Evolutionary conservation across 2,329 filamentous ascomycete genomes (phyloP).

Genomic region (Davidsoniella virescens): DNA sequence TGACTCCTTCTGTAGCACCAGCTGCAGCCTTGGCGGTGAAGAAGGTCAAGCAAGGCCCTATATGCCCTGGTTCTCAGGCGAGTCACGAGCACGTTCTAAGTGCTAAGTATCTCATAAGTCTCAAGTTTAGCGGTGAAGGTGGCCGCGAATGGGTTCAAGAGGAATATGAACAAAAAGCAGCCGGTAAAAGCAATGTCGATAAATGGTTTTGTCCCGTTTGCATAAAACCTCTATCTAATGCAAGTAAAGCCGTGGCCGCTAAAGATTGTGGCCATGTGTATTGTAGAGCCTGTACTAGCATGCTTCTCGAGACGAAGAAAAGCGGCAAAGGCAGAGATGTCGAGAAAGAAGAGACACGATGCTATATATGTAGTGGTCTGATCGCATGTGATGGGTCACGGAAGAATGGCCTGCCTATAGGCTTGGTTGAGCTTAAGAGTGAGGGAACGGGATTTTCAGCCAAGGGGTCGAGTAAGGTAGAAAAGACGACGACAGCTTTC

Average conservation of each 20-base stretch:
- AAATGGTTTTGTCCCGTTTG: constrained; percentile 61
- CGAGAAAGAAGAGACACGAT: constrained; percentile 35
- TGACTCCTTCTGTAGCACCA: constrained; percentile 43
- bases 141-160: constrained; percentile 18
- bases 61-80: constrained; percentile 51
- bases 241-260: constrained; percentile 64
- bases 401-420: constrained; percentile 35
- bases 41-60: constrained; percentile 48
- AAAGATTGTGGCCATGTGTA: constrained; percentile 86
- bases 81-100: constrained; percentile 57
- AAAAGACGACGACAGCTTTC: constrained; percentile 68
- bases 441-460: constrained; percentile 90
- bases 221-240: constrained; percentile 66
- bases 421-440: constrained; percentile 62
- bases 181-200: background rate
- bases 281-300: constrained; percentile 51
- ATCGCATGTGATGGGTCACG: constrained; percentile 31
- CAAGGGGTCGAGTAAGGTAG: constrained; percentile 67
- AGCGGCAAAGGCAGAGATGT: constrained; percentile 20
- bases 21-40: constrained; percentile 39
- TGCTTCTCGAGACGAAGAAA: constrained; percentile 37
- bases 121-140: constrained; percentile 61
- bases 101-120: constrained; percentile 57
- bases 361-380: constrained; percentile 76
- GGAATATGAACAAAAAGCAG: background rate